A percentile compares a stretch with the other conserved stretches of the same genome.
Conservation (phyloP, 1,284 basidiomycete species). For the Coriolopsis trogii region DNA sequence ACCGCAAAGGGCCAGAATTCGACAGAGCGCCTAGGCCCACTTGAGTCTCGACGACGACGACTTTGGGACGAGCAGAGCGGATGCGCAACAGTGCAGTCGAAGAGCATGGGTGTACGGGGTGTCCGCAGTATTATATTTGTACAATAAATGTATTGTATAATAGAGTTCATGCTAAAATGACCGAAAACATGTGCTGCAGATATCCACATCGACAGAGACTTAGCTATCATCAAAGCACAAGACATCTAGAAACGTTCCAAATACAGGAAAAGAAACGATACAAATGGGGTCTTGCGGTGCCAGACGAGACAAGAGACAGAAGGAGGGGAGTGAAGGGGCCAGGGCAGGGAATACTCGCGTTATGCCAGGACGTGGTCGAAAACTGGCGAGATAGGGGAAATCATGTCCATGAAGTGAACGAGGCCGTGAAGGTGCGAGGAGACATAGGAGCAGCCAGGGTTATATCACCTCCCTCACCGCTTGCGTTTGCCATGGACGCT, state of each 20-base stretch:
- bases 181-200: conserved; percentile 15
- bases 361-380: no score
- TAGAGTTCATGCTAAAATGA: conserved; percentile 11
- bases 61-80: no score
- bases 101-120: neutral
- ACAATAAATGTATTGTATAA: conserved; percentile 20
- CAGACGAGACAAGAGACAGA: conserved; percentile 3
- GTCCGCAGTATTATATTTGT: conserved; percentile 17
- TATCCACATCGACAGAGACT: conserved; percentile 8
- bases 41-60: no score
- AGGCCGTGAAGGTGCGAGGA: neutral
- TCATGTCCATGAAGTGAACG: neutral
- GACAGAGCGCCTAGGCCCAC: no score
- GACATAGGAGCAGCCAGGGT: neutral
- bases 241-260: conserved; percentile 16
- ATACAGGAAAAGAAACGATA: conserved; percentile 17
- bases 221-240: conserved; percentile 22
- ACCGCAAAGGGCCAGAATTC: conserved; percentile 1
- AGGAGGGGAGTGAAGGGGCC: neutral
- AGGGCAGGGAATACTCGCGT: no score
- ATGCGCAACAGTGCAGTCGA: neutral
- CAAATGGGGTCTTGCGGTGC: conserved; percentile 10
- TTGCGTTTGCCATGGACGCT: conserved; percentile 36
- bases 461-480: conserved; percentile 24
- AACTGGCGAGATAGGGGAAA: neutral